A percentile compares a stretch with the other conserved stretches of the same genome.
Evolutionary conservation across 768 basidiomycete species (phyloP).

Genomic region (Gloeopeniophorella convolvens): DNA sequence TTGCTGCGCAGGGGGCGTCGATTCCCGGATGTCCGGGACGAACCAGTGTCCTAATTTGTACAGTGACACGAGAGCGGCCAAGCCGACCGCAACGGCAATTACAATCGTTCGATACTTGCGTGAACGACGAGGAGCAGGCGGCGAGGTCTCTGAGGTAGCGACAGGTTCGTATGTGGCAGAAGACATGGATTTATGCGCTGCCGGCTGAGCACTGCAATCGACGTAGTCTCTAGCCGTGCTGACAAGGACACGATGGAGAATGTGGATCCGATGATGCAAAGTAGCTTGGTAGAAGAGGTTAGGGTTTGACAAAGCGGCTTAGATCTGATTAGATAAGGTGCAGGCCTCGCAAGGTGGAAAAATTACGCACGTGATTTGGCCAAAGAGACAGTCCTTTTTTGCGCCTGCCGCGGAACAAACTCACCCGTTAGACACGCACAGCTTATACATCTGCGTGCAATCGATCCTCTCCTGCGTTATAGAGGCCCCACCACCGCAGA

Average conservation of each 20-base stretch:
- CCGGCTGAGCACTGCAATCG: background rate
- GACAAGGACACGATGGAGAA: no score
- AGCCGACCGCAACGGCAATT: slow-evolving; percentile 1
- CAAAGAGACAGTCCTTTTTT: background rate
- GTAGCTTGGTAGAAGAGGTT: background rate
- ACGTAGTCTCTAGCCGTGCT: background rate
- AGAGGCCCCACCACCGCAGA: slow-evolving; percentile 7
- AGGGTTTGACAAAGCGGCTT: no score
- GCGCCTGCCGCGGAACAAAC: background rate
- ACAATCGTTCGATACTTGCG: slow-evolving; percentile 7
- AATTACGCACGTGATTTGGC: slow-evolving; percentile 4
- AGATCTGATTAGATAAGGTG: no score
- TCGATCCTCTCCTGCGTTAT: background rate
- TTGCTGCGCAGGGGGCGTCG: background rate
- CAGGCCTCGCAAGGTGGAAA: no score
- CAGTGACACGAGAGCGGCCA: slow-evolving; percentile 10
- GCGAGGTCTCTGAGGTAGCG: slow-evolving; percentile 4
- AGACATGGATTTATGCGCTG: background rate
- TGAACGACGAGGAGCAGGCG: background rate
- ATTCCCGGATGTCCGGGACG: slow-evolving; percentile 3
- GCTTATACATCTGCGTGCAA: no score
- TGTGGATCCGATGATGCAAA: background rate
- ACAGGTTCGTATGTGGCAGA: slow-evolving; percentile 12
- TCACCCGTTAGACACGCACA: no score
- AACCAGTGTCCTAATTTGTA: slow-evolving; percentile 18